These are phyloP conservation scores for Penicillium ucsense DNA, from an alignment of 495 filamentous ascomycete species.

Conservation along the genomic window DNA sequence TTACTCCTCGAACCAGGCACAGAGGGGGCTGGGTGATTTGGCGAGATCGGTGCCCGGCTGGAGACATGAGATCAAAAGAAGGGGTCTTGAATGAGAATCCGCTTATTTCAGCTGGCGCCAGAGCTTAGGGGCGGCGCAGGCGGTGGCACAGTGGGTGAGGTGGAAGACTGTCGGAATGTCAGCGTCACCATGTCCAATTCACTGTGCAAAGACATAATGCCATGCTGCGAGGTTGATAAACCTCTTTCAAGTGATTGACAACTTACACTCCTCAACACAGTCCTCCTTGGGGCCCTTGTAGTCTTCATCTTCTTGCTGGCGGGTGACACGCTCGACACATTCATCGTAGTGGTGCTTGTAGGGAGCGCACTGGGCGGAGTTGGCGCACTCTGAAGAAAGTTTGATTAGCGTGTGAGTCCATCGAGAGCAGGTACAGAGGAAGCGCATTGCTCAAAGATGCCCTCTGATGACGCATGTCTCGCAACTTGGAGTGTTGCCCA, in stretches of 20 bases:
- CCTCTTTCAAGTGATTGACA: not conserved
- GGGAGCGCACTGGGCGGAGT: constrained; percentile 72
- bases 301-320: constrained; percentile 54
- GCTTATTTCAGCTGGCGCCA: constrained; percentile 81
- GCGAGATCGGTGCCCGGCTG: constrained; percentile 3
- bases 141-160: constrained; percentile 82
- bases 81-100: constrained; percentile 8
- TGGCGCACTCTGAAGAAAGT: constrained; percentile 62
- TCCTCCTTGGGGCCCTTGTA: constrained; percentile 68
- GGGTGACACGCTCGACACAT: constrained; percentile 87
- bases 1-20: constrained; percentile 4
- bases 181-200: not conserved
- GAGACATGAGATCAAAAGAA: constrained; percentile 4
- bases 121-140: constrained; percentile 93
- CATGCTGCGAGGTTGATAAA: no score
- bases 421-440: not conserved
- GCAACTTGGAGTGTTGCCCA: constrained; percentile 2
- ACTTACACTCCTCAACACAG: constrained; percentile 98
- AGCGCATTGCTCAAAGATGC: constrained; percentile 15
- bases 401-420: constrained; percentile 1
- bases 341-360: constrained; percentile 97
- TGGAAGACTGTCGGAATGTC: constrained; percentile 73
- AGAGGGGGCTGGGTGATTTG: no score
- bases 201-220: no score
- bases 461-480: not conserved